Percentiles rank a stretch among this genome's conserved stretches.
Evolutionary conservation across 352 stramenopile species (phyloP).

Genomic region (Aphanomyces cochlioides): DNA sequence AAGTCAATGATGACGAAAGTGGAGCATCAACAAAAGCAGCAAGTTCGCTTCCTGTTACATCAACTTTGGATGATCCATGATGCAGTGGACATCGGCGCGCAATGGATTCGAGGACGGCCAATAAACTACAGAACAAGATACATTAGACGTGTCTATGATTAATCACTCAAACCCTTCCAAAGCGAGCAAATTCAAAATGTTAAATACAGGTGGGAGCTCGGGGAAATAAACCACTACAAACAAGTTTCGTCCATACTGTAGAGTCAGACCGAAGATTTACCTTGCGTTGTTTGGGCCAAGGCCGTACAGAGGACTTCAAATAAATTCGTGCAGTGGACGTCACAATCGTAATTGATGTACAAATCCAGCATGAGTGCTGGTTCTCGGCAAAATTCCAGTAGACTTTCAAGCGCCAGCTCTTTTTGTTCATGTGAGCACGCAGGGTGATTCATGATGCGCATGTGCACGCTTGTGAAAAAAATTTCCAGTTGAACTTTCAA

Average conservation of each 20-base stretch:
- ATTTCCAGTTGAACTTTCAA: slow-evolving; percentile 99
- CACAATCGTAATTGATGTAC: slow-evolving; percentile 99
- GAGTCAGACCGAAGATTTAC: not conserved
- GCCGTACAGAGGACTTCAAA: slow-evolving; percentile 96
- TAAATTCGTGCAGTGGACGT: slow-evolving; percentile 98
- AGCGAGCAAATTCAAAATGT: slow-evolving; percentile 71
- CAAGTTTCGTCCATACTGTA: not conserved
- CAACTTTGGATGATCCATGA: slow-evolving; percentile 32
- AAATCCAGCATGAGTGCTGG: slow-evolving; percentile 97
- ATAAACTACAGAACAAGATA: slow-evolving; percentile 71
- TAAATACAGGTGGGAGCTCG: slow-evolving; percentile 38
- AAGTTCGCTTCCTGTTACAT: slow-evolving; percentile 29
- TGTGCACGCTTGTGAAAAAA: slow-evolving; percentile 97
- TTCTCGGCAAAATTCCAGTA: slow-evolving; percentile 98
- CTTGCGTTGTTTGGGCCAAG: slow-evolving; percentile 84
- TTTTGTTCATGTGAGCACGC: slow-evolving; percentile 82
- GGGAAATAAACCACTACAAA: slow-evolving; percentile 9
- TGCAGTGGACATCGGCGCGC: slow-evolving; percentile 75
- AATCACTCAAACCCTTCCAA: slow-evolving; percentile 50
- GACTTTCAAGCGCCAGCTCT: slow-evolving; percentile 86
- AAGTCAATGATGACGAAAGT: not conserved
- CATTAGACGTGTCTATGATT: not conserved
- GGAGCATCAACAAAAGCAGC: not conserved
- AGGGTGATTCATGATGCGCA: slow-evolving; percentile 89
- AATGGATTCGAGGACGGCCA: slow-evolving; percentile 95